Evolutionary conservation across 176 grass and related monocot genomes (phyloP).

Genomic region (Oropetium thomaeum): DNA sequence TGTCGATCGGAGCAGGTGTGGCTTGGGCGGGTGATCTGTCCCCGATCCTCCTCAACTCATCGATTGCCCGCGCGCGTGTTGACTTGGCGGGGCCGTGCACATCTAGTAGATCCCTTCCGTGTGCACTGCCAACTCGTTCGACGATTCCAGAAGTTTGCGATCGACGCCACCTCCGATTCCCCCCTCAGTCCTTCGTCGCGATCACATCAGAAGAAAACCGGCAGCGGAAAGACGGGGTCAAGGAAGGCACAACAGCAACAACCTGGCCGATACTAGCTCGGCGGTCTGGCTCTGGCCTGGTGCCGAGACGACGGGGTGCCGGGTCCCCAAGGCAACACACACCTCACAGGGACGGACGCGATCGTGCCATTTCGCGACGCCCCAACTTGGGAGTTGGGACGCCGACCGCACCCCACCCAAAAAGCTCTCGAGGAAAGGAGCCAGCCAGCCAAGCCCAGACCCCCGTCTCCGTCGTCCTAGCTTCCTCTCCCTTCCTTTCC

Average conservation of each 20-base stretch:
- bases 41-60: too few relatives aligned
- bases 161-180: background rate
- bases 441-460: background rate
- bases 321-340: too few relatives aligned
- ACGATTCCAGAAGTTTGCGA: background rate
- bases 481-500: background rate
- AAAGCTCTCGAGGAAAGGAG: background rate
- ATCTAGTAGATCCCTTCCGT: background rate
- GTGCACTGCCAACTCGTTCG: background rate
- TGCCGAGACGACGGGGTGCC: background rate
- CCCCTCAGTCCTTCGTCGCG: too few relatives aligned
- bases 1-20: conserved; percentile 32
- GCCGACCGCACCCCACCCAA: background rate
- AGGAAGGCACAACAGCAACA: background rate
- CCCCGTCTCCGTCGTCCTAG: background rate
- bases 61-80: background rate
- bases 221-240: background rate
- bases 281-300: too few relatives aligned
- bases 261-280: too few relatives aligned
- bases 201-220: background rate
- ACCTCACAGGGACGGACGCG: background rate
- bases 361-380: background rate
- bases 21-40: background rate
- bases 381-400: background rate
- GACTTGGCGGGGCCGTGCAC: conserved; percentile 12